Percentiles rank a stretch among this genome's conserved stretches.
Conservation (phyloP, 106 monocot genomes). For the Dendrobium huoshanense region DNA sequence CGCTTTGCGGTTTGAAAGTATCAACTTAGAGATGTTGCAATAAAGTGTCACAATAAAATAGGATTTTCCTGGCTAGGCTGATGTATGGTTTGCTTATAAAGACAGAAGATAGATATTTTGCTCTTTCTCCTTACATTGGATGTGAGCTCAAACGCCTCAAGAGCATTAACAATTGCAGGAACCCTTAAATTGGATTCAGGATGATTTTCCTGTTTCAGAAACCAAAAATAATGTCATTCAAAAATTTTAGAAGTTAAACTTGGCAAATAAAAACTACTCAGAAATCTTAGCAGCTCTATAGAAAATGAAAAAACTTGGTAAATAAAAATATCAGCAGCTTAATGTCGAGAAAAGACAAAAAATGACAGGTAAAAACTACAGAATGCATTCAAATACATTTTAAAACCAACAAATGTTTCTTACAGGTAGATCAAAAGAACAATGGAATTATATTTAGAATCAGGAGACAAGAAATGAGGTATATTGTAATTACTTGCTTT, state of each 20-base stretch:
- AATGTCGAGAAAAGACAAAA: neutral
- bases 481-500: too few species aligned
- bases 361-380: neutral
- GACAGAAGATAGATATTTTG: neutral
- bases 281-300: too few species aligned
- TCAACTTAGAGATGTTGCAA: neutral
- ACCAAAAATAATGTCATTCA: neutral
- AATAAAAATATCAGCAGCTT: neutral
- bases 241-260: neutral
- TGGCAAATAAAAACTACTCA: too few species aligned
- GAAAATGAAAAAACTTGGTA: neutral
- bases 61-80: neutral
- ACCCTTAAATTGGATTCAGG: slow-evolving; percentile 89
- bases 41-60: neutral
- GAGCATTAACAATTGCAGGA: slow-evolving; percentile 75
- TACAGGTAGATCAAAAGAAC: neutral
- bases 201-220: slow-evolving; percentile 65
- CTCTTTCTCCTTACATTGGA: slow-evolving; percentile 43
- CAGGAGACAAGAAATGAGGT: neutral
- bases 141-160: slow-evolving; percentile 83
- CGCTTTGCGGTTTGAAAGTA: neutral
- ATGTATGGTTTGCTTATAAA: neutral
- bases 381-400: neutral
- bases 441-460: neutral
- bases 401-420: neutral